These are phyloP conservation scores for Penicillium sp. DNA, from an alignment of 2,329 filamentous ascomycete species.

Conservation along the genomic window DNA sequence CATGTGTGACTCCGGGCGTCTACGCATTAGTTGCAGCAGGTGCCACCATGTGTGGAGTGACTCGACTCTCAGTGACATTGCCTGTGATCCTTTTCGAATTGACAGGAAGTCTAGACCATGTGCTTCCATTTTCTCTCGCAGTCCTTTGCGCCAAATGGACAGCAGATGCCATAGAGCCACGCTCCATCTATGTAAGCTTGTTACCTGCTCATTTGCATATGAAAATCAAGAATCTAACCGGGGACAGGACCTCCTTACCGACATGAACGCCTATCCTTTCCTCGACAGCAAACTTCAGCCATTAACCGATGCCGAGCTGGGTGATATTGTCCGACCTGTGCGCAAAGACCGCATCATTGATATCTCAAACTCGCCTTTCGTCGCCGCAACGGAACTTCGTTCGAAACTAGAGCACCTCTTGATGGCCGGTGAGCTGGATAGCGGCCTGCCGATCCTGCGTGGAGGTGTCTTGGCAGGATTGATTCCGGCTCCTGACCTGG, in stretches of 20 bases:
- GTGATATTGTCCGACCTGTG: conserved; percentile 77
- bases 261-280: conserved; percentile 97
- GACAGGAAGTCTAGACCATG: conserved; percentile 91
- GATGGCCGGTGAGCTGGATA: conserved; percentile 83
- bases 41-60: conserved; percentile 97
- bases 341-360: conserved; percentile 81
- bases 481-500: conserved; percentile 90
- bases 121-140: conserved; percentile 87
- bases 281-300: conserved; percentile 96
- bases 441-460: conserved; percentile 82
- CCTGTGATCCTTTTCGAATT: conserved; percentile 95
- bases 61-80: conserved; percentile 85
- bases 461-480: conserved; percentile 79
- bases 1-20: conserved; percentile 93
- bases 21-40: conserved; percentile 94
- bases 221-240: conserved; percentile 15
- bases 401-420: conserved; percentile 79
- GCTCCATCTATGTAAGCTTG: conserved; percentile 78
- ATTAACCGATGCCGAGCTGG: conserved; percentile 82
- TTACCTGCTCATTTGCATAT: background rate
- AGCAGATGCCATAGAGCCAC: conserved; percentile 88
- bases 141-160: conserved; percentile 98
- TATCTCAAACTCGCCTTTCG: conserved; percentile 76
- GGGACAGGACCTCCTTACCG: conserved; percentile 76
- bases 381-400: conserved; percentile 74